Evolutionary conservation across 768 basidiomycete species (phyloP), one percentile per base, ranked within the genome.

Genomic region (Tephrocybe sp.): DNA sequence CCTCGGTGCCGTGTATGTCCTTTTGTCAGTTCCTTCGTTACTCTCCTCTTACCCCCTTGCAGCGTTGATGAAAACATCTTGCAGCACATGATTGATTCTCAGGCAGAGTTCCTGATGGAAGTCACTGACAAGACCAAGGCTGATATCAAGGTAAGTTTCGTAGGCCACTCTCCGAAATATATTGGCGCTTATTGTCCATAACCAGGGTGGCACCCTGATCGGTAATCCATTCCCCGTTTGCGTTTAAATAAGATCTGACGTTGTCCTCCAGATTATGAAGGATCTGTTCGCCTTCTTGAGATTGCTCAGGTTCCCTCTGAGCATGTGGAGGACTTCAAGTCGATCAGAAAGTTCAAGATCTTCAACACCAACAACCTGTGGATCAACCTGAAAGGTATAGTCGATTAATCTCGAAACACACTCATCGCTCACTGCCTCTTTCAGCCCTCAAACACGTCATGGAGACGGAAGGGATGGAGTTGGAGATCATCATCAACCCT

Each of bases 91-190:
- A 79, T 89, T 57, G 81, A 89, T 61, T 78, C 80, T 9, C 70
- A 83, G 54, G 81, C 88, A 24, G 93, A 96, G 68, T 94, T 93
- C 73, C 69, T 93, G 66, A 93, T 93, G 91, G 91, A 96, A 69
- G 88, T 96, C 54, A 97, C 94, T 9, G 91, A 95, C 76, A 96
- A 95, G 81, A 95, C 93, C 62, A 94, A 96, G 79, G 92, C 88
- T 42, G 92, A 87, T 62, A 69, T 78, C 56, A 78, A 80, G 58
- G 63, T 53, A 45, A 16, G 38, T 41, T 5, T 21, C 26, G 12
- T 15, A 11, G 5, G 18, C 12, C 18, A 19, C 4, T 37, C 9
- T 6, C 18, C 6, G 16, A n/a, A 19, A n/a, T n/a, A n/a, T 19
- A 28, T 27, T 11, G n/a, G 11, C 47, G 4, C 37, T 53, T 24